Conservation (phyloP, 129 eudicot species). For the Rutidosis leptorrhynchoides region DNA sequence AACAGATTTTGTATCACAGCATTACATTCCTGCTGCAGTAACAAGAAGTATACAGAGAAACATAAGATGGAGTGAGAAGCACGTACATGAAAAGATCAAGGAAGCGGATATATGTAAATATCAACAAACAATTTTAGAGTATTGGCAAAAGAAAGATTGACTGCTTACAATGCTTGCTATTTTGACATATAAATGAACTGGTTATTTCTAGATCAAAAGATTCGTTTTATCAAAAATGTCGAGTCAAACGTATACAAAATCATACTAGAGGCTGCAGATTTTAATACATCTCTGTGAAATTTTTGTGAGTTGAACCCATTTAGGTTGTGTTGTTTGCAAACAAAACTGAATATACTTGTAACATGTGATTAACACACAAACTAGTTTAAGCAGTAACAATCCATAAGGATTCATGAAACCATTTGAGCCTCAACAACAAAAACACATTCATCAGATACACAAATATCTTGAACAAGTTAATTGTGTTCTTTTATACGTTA, state of each 20-base stretch:
- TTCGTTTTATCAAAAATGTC: too few relatives aligned
- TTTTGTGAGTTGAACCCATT: background rate
- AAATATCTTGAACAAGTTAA: slow-evolving; percentile 10
- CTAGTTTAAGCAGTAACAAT: background rate
- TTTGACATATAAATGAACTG: too few relatives aligned
- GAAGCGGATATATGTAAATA: background rate
- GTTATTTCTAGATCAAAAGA: too few relatives aligned
- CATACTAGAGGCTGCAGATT: slow-evolving; percentile 79
- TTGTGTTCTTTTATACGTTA: slow-evolving; percentile 3
- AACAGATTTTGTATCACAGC: slow-evolving; percentile 97
- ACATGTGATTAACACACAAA: slow-evolving; percentile 1
- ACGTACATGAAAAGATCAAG: slow-evolving; percentile 10
- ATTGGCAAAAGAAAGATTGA: too few relatives aligned
- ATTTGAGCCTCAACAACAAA: background rate
- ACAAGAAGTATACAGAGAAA: slow-evolving; percentile 67
- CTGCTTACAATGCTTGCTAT: too few relatives aligned
- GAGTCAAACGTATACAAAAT: too few relatives aligned
- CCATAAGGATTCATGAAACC: background rate
- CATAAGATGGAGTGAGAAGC: slow-evolving; percentile 29
- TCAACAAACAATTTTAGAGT: background rate
- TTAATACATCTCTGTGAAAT: background rate
- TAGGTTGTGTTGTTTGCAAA: background rate
- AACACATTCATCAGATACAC: slow-evolving; percentile 10
- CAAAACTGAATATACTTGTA: background rate
- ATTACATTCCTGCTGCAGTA: slow-evolving; percentile 99